Evolutionary conservation across 306 rosid genomes (phyloP).

Genomic region (Mimosa pudica): DNA sequence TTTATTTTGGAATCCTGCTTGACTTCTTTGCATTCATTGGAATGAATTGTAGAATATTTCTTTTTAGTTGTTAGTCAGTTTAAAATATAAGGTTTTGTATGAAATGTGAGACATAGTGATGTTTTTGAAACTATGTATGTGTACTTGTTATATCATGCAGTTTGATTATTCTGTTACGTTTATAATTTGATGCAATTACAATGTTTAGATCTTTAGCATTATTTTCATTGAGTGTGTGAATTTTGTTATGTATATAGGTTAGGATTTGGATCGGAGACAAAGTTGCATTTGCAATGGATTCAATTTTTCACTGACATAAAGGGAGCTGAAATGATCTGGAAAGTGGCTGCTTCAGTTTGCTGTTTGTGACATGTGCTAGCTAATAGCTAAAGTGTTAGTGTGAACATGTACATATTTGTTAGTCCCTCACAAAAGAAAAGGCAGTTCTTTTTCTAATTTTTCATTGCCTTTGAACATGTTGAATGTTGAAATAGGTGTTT

Average conservation of each 20-base stretch:
- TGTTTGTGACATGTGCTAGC: slow-evolving; percentile 43
- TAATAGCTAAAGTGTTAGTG: slow-evolving; percentile 39
- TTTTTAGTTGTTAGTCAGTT: background rate
- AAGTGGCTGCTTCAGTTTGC: slow-evolving; percentile 37
- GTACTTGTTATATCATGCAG: background rate
- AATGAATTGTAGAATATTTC: slow-evolving; percentile 22
- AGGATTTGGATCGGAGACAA: slow-evolving; percentile 74
- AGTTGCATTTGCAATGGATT: slow-evolving; percentile 30
- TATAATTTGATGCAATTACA: slow-evolving; percentile 2
- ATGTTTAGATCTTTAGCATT: background rate
- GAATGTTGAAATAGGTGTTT: slow-evolving; percentile 35
- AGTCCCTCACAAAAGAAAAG: slow-evolving; percentile 43
- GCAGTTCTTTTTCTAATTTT: slow-evolving; percentile 38
- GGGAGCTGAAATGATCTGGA: slow-evolving; percentile 48
- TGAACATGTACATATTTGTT: slow-evolving; percentile 54
- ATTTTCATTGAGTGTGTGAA: slow-evolving; percentile 21
- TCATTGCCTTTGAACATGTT: slow-evolving; percentile 37
- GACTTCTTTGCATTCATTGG: slow-evolving; percentile 11
- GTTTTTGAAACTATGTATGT: background rate
- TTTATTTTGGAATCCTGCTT: background rate
- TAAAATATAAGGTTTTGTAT: background rate
- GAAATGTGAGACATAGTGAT: background rate
- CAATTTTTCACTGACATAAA: background rate
- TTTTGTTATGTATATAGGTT: slow-evolving; percentile 49
- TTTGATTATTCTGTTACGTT: background rate